Conservation (phyloP, 129 eudicot species). For the Pseudognaphalium luteoalbum region DNA sequence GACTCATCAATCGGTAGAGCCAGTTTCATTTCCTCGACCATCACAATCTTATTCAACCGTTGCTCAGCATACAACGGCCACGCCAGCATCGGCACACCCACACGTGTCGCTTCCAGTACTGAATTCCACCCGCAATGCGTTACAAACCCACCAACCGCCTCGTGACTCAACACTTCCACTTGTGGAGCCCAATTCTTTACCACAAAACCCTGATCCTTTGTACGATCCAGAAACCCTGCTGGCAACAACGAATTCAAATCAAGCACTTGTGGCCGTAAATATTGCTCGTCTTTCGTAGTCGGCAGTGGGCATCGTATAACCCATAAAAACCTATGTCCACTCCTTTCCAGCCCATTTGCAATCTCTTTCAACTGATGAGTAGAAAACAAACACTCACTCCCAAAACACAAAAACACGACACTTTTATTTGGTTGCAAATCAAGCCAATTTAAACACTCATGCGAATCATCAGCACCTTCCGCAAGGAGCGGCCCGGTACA, state of each 20-base stretch:
- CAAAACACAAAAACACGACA: constrained; percentile 47
- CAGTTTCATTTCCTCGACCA: constrained; percentile 30
- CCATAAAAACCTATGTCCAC: constrained; percentile 47
- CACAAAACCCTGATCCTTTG: neutral
- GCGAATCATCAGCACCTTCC: neutral
- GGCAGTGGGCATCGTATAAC: constrained; percentile 39
- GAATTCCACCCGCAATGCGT: constrained; percentile 66
- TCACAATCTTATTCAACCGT: constrained; percentile 32
- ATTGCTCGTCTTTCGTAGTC: neutral
- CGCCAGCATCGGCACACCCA: constrained; percentile 50
- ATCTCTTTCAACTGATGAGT: constrained; percentile 41
- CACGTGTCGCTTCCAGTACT: constrained; percentile 21
- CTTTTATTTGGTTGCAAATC: constrained; percentile 45
- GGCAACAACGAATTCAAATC: neutral
- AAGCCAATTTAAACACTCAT: constrained; percentile 39
- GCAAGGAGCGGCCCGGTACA: too few species aligned
- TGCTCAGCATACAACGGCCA: constrained; percentile 69
- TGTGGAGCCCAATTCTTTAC: constrained; percentile 63
- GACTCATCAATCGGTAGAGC: too few species aligned
- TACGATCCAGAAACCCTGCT: neutral
- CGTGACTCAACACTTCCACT: constrained; percentile 47
- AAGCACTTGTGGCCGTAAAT: neutral
- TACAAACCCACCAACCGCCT: constrained; percentile 48
- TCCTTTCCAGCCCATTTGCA: constrained; percentile 38
- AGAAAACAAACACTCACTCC: constrained; percentile 43